A percentile compares a stretch with the other conserved stretches of the same genome.
Evolutionary conservation across 257 asterid species (phyloP).

Genomic region (Nicotiana knightiana): DNA sequence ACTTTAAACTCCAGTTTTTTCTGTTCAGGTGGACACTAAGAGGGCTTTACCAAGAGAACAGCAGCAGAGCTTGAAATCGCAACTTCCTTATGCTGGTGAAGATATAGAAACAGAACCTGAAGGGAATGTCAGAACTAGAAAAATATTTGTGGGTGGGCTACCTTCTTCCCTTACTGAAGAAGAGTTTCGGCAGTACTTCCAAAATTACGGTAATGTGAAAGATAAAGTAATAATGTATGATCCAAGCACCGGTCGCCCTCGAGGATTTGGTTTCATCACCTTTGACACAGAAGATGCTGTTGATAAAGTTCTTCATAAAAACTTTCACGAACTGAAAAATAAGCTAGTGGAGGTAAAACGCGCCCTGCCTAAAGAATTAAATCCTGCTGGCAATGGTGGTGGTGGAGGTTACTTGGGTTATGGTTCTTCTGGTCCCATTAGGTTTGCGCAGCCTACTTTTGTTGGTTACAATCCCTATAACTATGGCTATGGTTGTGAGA

Average conservation of each 20-base stretch:
- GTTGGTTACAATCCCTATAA: slow-evolving; percentile 38
- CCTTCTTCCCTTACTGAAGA: slow-evolving; percentile 78
- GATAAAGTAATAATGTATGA: slow-evolving; percentile 88
- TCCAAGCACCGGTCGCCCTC: slow-evolving; percentile 87
- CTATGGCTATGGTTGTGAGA: slow-evolving; percentile 24
- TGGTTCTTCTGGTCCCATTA: slow-evolving; percentile 52
- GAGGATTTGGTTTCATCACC: slow-evolving; percentile 86
- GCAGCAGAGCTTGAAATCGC: slow-evolving; percentile 63
- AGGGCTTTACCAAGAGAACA: slow-evolving; percentile 87
- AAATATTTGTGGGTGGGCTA: slow-evolving; percentile 86
- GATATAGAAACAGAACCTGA: slow-evolving; percentile 48
- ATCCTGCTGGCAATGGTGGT: slow-evolving; percentile 55
- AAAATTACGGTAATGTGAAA: slow-evolving; percentile 64
- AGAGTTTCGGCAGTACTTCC: slow-evolving; percentile 71
- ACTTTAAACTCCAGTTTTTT: neutral
- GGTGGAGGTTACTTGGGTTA: slow-evolving; percentile 61
- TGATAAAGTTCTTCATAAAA: slow-evolving; percentile 78
- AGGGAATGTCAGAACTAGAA: slow-evolving; percentile 59
- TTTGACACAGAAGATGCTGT: slow-evolving; percentile 89
- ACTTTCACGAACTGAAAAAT: slow-evolving; percentile 69
- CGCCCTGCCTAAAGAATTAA: slow-evolving; percentile 83
- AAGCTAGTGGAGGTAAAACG: slow-evolving; percentile 93
- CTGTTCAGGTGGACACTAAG: slow-evolving; percentile 82
- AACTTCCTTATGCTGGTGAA: slow-evolving; percentile 46
- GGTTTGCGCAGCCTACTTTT: slow-evolving; percentile 46